A percentile compares a stretch with the other conserved stretches of the same genome.
Evolutionary conservation across 352 stramenopile species (phyloP).

Genomic region (Pythium inflatum): DNA sequence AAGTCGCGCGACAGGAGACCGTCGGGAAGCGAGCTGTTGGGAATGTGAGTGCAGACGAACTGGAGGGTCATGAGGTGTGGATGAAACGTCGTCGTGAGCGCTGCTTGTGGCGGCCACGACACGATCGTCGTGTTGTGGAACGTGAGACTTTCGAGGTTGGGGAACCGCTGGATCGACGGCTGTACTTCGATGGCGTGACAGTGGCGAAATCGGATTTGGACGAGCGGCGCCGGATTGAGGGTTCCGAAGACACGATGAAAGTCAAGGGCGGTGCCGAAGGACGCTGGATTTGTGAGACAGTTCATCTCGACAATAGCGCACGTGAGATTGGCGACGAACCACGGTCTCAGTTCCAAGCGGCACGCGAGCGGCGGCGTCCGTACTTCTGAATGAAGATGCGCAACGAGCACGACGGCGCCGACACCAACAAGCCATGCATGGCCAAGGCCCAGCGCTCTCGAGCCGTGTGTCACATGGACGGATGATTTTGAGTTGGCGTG

Average conservation of each 20-base stretch:
- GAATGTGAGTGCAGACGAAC: neutral
- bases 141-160: neutral
- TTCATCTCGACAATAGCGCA: slow-evolving; percentile 29
- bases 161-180: neutral
- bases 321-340: slow-evolving; percentile 21
- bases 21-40: neutral
- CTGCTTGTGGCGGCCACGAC: neutral
- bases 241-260: neutral
- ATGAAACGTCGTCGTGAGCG: neutral
- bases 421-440: neutral
- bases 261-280: neutral
- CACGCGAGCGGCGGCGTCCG: slow-evolving; percentile 21
- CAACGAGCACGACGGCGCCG: slow-evolving; percentile 24
- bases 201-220: neutral
- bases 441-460: neutral
- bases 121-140: slow-evolving; percentile 9
- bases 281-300: neutral
- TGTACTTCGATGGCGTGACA: neutral
- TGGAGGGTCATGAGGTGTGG: neutral
- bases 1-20: neutral
- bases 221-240: neutral
- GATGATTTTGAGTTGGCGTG: too few species aligned
- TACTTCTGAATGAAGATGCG: slow-evolving; percentile 31
- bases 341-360: slow-evolving; percentile 25
- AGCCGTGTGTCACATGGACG: too few species aligned